Evolutionary conservation across 768 basidiomycete species (phyloP).

Genomic region (Suillus occidentalis): DNA sequence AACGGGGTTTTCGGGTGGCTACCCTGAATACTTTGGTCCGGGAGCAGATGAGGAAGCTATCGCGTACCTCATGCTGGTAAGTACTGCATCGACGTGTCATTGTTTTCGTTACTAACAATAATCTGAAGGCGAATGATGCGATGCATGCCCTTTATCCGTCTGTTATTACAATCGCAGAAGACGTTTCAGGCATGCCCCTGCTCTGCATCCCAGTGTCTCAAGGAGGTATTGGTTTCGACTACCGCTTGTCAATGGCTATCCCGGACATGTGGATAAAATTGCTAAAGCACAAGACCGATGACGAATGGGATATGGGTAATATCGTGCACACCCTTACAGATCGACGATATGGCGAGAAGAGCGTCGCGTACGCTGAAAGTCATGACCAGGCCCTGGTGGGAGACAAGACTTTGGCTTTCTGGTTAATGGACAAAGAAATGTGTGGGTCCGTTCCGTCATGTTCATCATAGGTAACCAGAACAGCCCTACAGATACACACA

Average conservation of each 20-base stretch:
- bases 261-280: conserved; percentile 99
- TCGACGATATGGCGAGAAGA: conserved; percentile 85
- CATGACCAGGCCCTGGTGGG: conserved; percentile 99
- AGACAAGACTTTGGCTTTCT: conserved; percentile 98
- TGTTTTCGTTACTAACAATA: neutral
- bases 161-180: conserved; percentile 92
- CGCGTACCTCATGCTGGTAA: conserved; percentile 94
- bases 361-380: conserved; percentile 91
- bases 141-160: conserved; percentile 80
- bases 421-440: conserved; percentile 99
- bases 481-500: conserved; percentile 71
- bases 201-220: conserved; percentile 74
- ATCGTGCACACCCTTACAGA: conserved; percentile 91
- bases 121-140: conserved; percentile 84
- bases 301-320: conserved; percentile 83
- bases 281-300: conserved; percentile 86
- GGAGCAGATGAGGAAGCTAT: conserved; percentile 85
- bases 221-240: conserved; percentile 97
- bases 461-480: neutral
- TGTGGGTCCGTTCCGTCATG: conserved; percentile 51
- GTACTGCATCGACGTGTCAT: conserved; percentile 28
- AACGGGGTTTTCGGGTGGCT: conserved; percentile 95
- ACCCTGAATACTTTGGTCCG: conserved; percentile 96
- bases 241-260: conserved; percentile 96
- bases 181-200: conserved; percentile 98